Evolutionary conservation across 2,329 filamentous ascomycete species (phyloP).

Genomic region (Chalara sp.): DNA sequence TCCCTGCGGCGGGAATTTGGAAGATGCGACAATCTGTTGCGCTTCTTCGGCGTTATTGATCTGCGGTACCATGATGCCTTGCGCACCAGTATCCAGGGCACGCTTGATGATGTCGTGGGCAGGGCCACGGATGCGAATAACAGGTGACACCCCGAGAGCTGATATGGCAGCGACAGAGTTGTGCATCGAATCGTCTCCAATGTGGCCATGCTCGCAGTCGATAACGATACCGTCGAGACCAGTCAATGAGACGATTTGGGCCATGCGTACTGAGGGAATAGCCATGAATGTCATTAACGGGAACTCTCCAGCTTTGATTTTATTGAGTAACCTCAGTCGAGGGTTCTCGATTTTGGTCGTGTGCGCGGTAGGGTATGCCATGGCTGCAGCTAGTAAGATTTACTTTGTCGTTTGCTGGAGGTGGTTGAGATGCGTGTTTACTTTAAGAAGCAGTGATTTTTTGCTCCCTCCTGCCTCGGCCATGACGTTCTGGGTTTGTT

Average conservation of each 20-base stretch:
- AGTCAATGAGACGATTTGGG: conserved; percentile 42
- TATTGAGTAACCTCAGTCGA: conserved; percentile 37
- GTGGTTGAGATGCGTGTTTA: background rate
- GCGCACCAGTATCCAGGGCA: conserved; percentile 43
- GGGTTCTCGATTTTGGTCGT: conserved; percentile 33
- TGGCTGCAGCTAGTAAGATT: background rate
- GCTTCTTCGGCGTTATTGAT: conserved; percentile 40
- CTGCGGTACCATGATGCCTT: conserved; percentile 43
- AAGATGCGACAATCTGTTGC: conserved; percentile 36
- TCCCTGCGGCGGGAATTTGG: conserved; percentile 45
- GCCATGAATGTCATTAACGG: conserved; percentile 44
- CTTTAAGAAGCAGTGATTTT: background rate
- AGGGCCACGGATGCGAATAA: conserved; percentile 32
- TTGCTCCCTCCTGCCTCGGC: background rate
- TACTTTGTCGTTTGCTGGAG: background rate
- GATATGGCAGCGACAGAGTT: conserved; percentile 47
- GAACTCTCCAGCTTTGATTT: conserved; percentile 31
- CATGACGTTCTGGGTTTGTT: background rate
- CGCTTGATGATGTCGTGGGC: conserved; percentile 42
- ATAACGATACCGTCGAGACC: conserved; percentile 43
- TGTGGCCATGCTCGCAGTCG: conserved; percentile 47
- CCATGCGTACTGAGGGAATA: conserved; percentile 38
- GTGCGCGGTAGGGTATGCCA: conserved; percentile 23
- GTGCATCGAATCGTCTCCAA: conserved; percentile 46
- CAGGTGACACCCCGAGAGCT: conserved; percentile 36